Conservation (phyloP, 2,329 filamentous ascomycete species). For the Lomentospora prolificans region DNA sequence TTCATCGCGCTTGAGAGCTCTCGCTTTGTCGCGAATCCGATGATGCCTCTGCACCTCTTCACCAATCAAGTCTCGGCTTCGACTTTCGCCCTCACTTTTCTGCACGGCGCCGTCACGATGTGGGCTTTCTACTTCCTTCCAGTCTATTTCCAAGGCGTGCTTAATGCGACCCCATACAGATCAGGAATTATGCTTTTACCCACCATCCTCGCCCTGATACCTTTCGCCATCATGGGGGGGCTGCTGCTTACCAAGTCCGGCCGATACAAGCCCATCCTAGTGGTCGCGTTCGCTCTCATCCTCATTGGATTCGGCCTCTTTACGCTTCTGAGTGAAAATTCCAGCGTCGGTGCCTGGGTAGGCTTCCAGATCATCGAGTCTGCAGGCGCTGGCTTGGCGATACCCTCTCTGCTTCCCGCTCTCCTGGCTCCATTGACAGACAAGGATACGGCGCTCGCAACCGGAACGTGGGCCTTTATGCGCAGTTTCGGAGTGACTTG, state of each 20-base stretch:
- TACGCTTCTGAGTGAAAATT: slow-evolving; percentile 26
- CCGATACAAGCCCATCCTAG: slow-evolving; percentile 35
- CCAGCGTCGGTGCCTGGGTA: slow-evolving; percentile 28
- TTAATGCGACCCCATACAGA: slow-evolving; percentile 24
- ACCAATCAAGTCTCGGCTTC: slow-evolving; percentile 26
- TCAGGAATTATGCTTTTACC: slow-evolving; percentile 17
- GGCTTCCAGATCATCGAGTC: slow-evolving; percentile 32
- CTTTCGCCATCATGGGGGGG: slow-evolving; percentile 15
- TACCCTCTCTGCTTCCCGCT: slow-evolving; percentile 31
- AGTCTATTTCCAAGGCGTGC: slow-evolving; percentile 37
- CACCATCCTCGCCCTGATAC: slow-evolving; percentile 8
- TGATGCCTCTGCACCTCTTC: slow-evolving; percentile 30
- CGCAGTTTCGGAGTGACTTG: slow-evolving; percentile 37
- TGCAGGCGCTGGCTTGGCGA: slow-evolving; percentile 30
- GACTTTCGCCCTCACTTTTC: slow-evolving; percentile 25
- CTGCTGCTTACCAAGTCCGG: slow-evolving; percentile 26
- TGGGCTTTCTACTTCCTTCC: slow-evolving; percentile 29
- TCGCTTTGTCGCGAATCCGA: slow-evolving; percentile 24
- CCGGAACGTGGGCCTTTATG: slow-evolving; percentile 33
- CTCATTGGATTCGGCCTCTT: slow-evolving; percentile 30
- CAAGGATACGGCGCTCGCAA: slow-evolving; percentile 25
- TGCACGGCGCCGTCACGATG: slow-evolving; percentile 21
- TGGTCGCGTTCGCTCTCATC: slow-evolving; percentile 22
- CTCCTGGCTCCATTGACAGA: slow-evolving; percentile 29
- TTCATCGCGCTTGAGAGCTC: slow-evolving; percentile 23